phyloP scores from a whole-genome alignment of 768 basidiomycete genomes.

The Pholiota microspora region DNA sequence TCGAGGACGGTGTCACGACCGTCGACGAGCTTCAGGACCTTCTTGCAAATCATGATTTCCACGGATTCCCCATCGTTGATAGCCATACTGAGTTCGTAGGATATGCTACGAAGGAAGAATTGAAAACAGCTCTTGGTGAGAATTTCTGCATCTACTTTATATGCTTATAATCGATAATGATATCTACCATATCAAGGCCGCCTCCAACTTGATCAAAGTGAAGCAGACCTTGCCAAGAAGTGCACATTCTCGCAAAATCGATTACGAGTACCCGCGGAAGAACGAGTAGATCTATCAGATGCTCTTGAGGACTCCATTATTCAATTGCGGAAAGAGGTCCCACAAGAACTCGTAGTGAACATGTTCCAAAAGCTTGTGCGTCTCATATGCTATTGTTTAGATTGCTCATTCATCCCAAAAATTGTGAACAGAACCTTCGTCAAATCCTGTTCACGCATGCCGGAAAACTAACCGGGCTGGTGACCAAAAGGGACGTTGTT shows the following conservation, averaged over 20 bases:
- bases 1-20: constrained; percentile 48
- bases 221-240: constrained; percentile 26
- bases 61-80: constrained; percentile 66
- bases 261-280: constrained; percentile 23
- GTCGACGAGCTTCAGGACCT: constrained; percentile 51
- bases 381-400: neutral
- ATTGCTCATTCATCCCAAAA: neutral
- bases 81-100: constrained; percentile 50
- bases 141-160: neutral
- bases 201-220: constrained; percentile 28
- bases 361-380: constrained; percentile 73
- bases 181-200: constrained; percentile 18
- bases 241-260: constrained; percentile 41
- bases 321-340: constrained; percentile 66
- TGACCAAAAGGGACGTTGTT: constrained; percentile 68
- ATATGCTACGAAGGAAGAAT: constrained; percentile 56
- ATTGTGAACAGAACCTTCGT: constrained; percentile 51
- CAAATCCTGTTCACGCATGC: constrained; percentile 65
- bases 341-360: constrained; percentile 66
- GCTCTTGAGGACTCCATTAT: constrained; percentile 50
- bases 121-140: constrained; percentile 38
- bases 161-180: neutral
- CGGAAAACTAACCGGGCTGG: constrained; percentile 61
- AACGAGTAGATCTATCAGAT: constrained; percentile 35
- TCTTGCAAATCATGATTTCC: constrained; percentile 43